phyloP scores from a whole-genome alignment of 805 yeast species.

The Vanderwaltozyma verrucispora region DNA sequence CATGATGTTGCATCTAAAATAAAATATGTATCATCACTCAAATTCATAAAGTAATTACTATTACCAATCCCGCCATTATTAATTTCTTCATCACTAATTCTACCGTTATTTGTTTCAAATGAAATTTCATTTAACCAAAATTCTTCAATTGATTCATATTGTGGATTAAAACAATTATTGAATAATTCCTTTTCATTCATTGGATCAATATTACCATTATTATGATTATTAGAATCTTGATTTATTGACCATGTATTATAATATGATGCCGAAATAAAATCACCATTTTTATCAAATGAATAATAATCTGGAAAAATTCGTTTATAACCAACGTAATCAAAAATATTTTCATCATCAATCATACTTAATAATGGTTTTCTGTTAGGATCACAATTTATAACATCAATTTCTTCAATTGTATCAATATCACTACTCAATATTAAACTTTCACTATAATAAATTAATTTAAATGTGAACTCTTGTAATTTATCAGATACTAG shows the following conservation, averaged over 20 bases:
- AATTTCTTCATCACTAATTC: slow-evolving; percentile 7
- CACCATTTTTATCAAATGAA: slow-evolving; percentile 28
- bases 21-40: slow-evolving; percentile 35
- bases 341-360: slow-evolving; percentile 20
- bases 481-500: background rate
- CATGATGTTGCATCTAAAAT: slow-evolving; percentile 72
- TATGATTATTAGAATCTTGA: background rate
- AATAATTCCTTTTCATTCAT: slow-evolving; percentile 12
- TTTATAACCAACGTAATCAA: slow-evolving; percentile 26
- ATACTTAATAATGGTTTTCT: slow-evolving; percentile 19
- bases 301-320: slow-evolving; percentile 18
- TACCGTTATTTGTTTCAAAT: slow-evolving; percentile 8
- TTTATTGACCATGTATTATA: slow-evolving; percentile 11
- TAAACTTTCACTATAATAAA: background rate
- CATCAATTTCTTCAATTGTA: slow-evolving; percentile 14
- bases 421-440: slow-evolving; percentile 2
- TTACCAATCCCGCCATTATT: slow-evolving; percentile 2
- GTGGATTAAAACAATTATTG: slow-evolving; percentile 13
- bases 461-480: slow-evolving; percentile 2
- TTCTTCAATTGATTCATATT: slow-evolving; percentile 35
- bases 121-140: slow-evolving; percentile 12
- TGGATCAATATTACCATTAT: slow-evolving; percentile 1
- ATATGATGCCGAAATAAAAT: slow-evolving; percentile 25
- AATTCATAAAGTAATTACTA: background rate
- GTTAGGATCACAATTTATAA: slow-evolving; percentile 14